Evolutionary conservation across 176 grass and related monocot genomes (phyloP), one percentile per base, ranked within the genome.

Genomic region (Thinopyrum elongatum): DNA sequence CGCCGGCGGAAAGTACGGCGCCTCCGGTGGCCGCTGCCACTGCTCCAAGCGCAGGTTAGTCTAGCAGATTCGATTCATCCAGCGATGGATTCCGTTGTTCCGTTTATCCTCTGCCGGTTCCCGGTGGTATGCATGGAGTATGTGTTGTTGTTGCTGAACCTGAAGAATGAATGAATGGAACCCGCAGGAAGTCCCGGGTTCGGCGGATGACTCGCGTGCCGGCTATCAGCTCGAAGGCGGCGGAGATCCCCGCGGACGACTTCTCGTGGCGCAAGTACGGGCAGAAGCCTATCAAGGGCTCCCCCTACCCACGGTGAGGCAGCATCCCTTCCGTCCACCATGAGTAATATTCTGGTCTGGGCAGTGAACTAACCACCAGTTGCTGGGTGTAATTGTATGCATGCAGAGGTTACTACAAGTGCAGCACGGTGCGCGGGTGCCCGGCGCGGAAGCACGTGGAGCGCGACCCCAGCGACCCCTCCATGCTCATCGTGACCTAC

Each of bases 381-480:
- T 11, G 2, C 2, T 84, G 6, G 0, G 2, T 1, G 49, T n/a
- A n/a, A n/a, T n/a, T n/a, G 19, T 11, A n/a, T 64, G 61, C 3
- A 4, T 23, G 69, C 88, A 97, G 95, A 13, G 85, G 89, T 0
- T 97, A 97, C 85, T 97, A 97, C 76, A 94, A 93, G 89, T 97
- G 95, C 71, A 97, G 92, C 89, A 93, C 90, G 36, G 81, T 94
- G 30, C 84, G 90, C 2, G 95, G 90, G 0, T 97, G 95, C 70
- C 90, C 92, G 10, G 95, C 95, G 15, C 63, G 95, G 72, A 97
- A 97, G 88, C 92, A 97, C 49, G 95, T 97, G 55, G 95, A 97
- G 90, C 84, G 95, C 63, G 92, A 91, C 41, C 91, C 89, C n/a
- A 67, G 64, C 78, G 92, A 97, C 33, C 92, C 95, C 0, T 31